A percentile compares a stretch with the other conserved stretches of the same genome.
phyloP scores from a whole-genome alignment of 1,139 yeast species.

The Zygotorulaspora mrakii region DNA sequence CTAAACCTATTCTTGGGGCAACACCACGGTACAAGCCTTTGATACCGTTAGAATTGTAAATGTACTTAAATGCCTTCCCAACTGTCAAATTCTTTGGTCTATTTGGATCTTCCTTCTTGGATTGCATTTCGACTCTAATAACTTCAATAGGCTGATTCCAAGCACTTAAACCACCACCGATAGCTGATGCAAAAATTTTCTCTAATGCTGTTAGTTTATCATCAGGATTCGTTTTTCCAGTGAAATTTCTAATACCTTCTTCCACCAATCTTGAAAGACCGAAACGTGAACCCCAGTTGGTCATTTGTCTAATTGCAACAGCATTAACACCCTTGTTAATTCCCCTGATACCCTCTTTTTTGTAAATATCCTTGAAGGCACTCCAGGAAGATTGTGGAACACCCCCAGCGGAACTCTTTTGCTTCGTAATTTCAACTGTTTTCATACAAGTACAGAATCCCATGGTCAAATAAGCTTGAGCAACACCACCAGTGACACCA shows the following conservation, averaged over 20 bases:
- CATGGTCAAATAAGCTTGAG: slow-evolving; percentile 89
- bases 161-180: slow-evolving; percentile 97
- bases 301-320: slow-evolving; percentile 97
- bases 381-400: slow-evolving; percentile 73
- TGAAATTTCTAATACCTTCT: slow-evolving; percentile 63
- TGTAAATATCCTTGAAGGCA: slow-evolving; percentile 80
- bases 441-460: slow-evolving; percentile 98
- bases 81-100: slow-evolving; percentile 91
- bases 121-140: slow-evolving; percentile 96
- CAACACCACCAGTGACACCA: slow-evolving; percentile 92
- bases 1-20: slow-evolving; percentile 92
- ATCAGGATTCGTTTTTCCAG: slow-evolving; percentile 55
- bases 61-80: slow-evolving; percentile 72
- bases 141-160: slow-evolving; percentile 99
- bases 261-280: slow-evolving; percentile 92
- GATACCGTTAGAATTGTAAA: slow-evolving; percentile 75
- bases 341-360: slow-evolving; percentile 85
- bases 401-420: slow-evolving; percentile 68
- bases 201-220: slow-evolving; percentile 69
- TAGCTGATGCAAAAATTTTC: slow-evolving; percentile 78
- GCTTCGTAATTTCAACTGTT: slow-evolving; percentile 92
- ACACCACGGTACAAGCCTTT: slow-evolving; percentile 95
- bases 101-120: slow-evolving; percentile 85
- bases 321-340: slow-evolving; percentile 98
- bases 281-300: slow-evolving; percentile 98